Base-by-base conservation (phyloP, 1,284 basidiomycete genomes). In the Sporisorium reilianum region DNA sequence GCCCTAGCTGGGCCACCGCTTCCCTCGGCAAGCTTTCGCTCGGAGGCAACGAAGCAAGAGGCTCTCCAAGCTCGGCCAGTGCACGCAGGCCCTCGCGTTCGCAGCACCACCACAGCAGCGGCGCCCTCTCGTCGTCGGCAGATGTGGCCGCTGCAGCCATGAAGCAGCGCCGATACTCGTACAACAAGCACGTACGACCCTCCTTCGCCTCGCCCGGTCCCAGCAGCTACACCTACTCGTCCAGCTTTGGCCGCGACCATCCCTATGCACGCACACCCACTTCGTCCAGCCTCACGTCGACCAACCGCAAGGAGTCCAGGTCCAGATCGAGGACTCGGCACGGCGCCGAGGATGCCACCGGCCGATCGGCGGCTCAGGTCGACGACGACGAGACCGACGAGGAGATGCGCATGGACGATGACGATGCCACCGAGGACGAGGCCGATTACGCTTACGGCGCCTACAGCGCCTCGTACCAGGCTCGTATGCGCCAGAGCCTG, bases 341-440 rank as follows among this genome's bases (percentile, higher is more conserved):
- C 38, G 60, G 60, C 44, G 46, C 48, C 23, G 64, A 70, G 11
- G 67, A 61, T 1, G 34, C 38, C 3, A 44, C 25, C 5, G 44
- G 49, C n/a, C 52, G 63, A 50, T 57, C 55, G 3, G 44, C 42
- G 22, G 50, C 55, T 14, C 45, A 40, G 22, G 63, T 58, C 9
- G 81, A 83, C 40, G 82, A 83, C 50, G 82, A 84, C 51, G 82
- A 79, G 65, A 82, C 82, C 10, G 82, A 83, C 58, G 82, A 84
- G 25, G 81, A 84, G 61, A 75, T 80, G 73, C 66, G 66, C 28
- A 69, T 79, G 56, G 76, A 68, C 44, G 79, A 80, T 26, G 80
- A 78, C 36, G 74, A 79, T 40, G 78, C 68, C 3, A 81, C 80
- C 14, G 81, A 81, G 36, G 80, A 81, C 45, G 81, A 82, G 38